Conservation (phyloP, 306 rosid genomes). For the Aeschynomene evenia region DNA sequence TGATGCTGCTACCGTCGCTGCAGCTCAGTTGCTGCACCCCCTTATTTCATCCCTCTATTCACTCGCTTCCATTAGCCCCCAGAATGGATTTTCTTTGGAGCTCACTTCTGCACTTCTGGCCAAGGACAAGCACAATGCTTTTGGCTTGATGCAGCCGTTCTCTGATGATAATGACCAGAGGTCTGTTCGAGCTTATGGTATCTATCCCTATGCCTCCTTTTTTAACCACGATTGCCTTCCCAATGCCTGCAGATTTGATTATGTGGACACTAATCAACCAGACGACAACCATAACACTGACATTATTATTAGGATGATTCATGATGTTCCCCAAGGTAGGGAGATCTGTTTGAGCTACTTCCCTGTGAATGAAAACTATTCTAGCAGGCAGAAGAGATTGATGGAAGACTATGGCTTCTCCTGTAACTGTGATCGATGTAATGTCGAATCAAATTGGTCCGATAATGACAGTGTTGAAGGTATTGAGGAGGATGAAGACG, state of each 20-base stretch:
- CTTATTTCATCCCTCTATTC: conserved; percentile 40
- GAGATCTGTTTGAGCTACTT: conserved; percentile 88
- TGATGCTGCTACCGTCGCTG: conserved; percentile 28
- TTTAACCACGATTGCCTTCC: conserved; percentile 93
- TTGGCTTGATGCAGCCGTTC: conserved; percentile 74
- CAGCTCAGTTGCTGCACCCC: conserved; percentile 51
- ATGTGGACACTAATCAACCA: conserved; percentile 42
- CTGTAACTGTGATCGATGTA: conserved; percentile 79
- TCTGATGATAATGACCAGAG: conserved; percentile 45
- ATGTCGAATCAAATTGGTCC: conserved; percentile 70
- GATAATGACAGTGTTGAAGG: conserved; percentile 50
- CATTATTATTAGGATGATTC: conserved; percentile 64
- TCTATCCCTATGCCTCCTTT: conserved; percentile 65
- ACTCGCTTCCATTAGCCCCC: conserved; percentile 17
- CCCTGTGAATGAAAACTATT: conserved; percentile 60
- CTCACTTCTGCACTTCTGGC: conserved; percentile 56
- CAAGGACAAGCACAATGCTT: conserved; percentile 72
- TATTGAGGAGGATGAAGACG: conserved; percentile 29
- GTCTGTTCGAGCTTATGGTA: conserved; percentile 68
- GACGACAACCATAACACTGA: conserved; percentile 46
- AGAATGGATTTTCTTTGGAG: conserved; percentile 44
- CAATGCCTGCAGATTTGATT: conserved; percentile 89
- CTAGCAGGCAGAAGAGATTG: conserved; percentile 66
- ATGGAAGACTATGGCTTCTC: conserved; percentile 74
- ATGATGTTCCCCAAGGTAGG: conserved; percentile 79